Evolutionary conservation across 2,329 filamentous ascomycete genomes (phyloP), one percentile per base, ranked within the genome.

Genomic region (Ophiostoma pallidulum): DNA sequence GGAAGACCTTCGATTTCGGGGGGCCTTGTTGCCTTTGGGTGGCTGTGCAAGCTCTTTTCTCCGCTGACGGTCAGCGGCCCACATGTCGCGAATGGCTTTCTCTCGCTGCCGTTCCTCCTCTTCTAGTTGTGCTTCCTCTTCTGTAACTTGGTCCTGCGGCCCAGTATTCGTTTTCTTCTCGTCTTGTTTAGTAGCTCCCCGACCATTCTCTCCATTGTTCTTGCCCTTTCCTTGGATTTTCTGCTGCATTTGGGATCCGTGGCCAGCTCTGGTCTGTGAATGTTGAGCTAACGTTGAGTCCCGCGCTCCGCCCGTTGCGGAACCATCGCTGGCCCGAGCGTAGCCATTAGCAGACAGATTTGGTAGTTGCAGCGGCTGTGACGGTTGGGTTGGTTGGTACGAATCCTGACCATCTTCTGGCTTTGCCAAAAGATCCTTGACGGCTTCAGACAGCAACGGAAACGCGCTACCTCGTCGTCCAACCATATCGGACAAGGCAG

Each of bases 361-460:
- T 18, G n/a, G 8, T 3, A 8, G 14, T 4, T 35, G n/a, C n/a
- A 9, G 3, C 24, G 24, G 24, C 10, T 10, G 24, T 28, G n/a
- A n/a, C n/a, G n/a, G n/a, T n/a, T n/a, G n/a, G n/a, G n/a, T n/a
- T n/a, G n/a, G n/a, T n/a, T n/a, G n/a, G n/a, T 28, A 10, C 6
- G 24, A 10, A 10, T 13, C 13, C 16, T 29, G 26, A 4, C n/a
- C n/a, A 13, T 16, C 20, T 6, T 13, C 16, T 8, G 26, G 28
- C 13, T 18, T 14, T 2, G 14, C 16, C 4, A 68, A 61, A 8
- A 60, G 54, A 49, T 58, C 58, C 1, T 67, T 64, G 4, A 74
- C 58, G 8, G 70, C 66, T 19, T 68, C 64, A 3, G 55, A 54
- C 9, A 72, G 53, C 3, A 72, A 51, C 3, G 59, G 50, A 33